A percentile compares a stretch with the other conserved stretches of the same genome.
These are phyloP conservation scores for Hypocrella siamensis DNA, from an alignment of 2,329 filamentous ascomycete genomes.

Conservation along the genomic window DNA sequence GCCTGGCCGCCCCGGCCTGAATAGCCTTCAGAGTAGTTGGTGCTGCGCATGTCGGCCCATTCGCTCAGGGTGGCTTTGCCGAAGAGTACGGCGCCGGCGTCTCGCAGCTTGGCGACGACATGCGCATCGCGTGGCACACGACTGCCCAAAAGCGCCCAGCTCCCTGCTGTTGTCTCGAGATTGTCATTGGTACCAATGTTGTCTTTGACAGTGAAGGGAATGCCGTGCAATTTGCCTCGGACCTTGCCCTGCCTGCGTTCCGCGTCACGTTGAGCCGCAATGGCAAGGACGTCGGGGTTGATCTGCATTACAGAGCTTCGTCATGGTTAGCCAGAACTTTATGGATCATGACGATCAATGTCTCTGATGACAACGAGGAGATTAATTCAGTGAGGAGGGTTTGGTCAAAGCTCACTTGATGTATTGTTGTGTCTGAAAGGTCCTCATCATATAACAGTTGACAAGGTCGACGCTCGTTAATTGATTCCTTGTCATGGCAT, in stretches of 20 bases:
- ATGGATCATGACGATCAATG: background rate
- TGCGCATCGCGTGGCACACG: constrained; percentile 52
- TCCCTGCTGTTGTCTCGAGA: constrained; percentile 61
- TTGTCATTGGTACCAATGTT: constrained; percentile 53
- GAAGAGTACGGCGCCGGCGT: constrained; percentile 52
- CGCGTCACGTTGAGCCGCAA: constrained; percentile 43
- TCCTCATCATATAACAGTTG: constrained; percentile 45
- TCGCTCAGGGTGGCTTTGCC: constrained; percentile 58
- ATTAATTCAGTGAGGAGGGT: no score
- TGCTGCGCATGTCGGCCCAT: constrained; percentile 59
- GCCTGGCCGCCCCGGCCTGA: constrained; percentile 48
- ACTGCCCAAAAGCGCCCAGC: constrained; percentile 48
- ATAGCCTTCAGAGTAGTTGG: constrained; percentile 53
- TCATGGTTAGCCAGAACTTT: background rate
- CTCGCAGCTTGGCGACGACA: constrained; percentile 44
- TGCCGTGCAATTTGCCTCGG: constrained; percentile 56
- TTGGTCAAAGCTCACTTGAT: constrained; percentile 41
- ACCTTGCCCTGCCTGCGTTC: constrained; percentile 41
- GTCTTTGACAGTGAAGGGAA: constrained; percentile 63
- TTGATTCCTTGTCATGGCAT: constrained; percentile 33
- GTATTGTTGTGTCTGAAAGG: constrained; percentile 47
- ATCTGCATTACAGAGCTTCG: constrained; percentile 42
- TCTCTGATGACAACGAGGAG: no score
- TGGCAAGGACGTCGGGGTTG: constrained; percentile 50
- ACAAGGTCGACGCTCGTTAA: constrained; percentile 43